A percentile compares a stretch with the other conserved stretches of the same genome.
phyloP scores from a whole-genome alignment of 2,329 filamentous ascomycete species.

The Fusarium continuum region DNA sequence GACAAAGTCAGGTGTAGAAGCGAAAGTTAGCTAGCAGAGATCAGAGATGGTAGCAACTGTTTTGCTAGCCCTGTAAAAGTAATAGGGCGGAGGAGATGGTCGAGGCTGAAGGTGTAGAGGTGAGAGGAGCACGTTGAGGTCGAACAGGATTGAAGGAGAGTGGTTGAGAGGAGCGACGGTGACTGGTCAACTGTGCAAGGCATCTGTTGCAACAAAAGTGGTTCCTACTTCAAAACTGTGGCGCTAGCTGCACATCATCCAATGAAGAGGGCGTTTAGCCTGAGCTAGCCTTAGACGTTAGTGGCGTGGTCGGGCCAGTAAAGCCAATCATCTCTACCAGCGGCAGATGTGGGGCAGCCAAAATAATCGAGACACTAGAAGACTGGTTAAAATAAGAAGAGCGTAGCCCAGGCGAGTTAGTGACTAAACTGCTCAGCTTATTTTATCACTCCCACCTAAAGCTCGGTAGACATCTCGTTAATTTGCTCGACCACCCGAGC shows the following conservation, averaged over 20 bases:
- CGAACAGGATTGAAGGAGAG: slow-evolving; percentile 10
- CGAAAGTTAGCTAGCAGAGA: not conserved
- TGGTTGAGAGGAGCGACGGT: slow-evolving; percentile 18
- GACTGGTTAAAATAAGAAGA: no score
- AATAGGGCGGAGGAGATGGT: not conserved
- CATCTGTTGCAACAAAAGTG: slow-evolving; percentile 31
- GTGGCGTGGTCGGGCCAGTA: not conserved
- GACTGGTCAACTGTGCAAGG: slow-evolving; percentile 24
- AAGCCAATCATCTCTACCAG: not conserved
- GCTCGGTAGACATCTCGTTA: no score
- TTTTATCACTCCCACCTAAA: no score
- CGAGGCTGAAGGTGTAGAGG: slow-evolving; percentile 2
- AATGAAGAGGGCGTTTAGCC: slow-evolving; percentile 6
- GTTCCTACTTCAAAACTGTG: slow-evolving; percentile 6
- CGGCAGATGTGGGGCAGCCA: no score
- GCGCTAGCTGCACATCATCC: slow-evolving; percentile 8
- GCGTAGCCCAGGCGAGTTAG: no score
- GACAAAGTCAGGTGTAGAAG: slow-evolving; percentile 7
- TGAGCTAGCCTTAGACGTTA: not conserved
- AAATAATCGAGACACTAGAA: no score
- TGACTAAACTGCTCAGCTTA: no score
- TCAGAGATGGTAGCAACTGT: not conserved
- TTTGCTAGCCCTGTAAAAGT: not conserved
- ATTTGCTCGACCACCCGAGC: no score
- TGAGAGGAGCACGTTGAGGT: slow-evolving; percentile 14